These are phyloP conservation scores for Cephalotrichum gorgonifer DNA, from an alignment of 2,329 filamentous ascomycete genomes.

Conservation along the genomic window DNA sequence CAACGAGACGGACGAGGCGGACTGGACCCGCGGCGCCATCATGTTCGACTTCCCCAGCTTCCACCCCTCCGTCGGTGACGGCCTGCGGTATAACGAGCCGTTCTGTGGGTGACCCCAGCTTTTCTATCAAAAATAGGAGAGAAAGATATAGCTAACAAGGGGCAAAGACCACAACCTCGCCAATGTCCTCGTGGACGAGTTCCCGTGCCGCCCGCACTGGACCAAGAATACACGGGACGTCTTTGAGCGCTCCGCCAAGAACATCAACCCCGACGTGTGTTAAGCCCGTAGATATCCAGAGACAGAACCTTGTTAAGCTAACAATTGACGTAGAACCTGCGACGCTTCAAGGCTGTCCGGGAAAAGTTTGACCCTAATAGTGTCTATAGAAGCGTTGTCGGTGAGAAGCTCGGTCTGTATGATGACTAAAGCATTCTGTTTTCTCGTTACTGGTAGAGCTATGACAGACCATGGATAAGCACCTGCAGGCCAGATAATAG, in stretches of 20 bases:
- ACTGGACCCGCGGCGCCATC: conserved; percentile 38
- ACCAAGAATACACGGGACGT: conserved; percentile 42
- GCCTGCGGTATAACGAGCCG: conserved; percentile 35
- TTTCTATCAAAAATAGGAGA: neutral
- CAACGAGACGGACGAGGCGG: conserved; percentile 33
- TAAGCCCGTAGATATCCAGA: neutral
- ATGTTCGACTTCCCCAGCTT: conserved; percentile 45
- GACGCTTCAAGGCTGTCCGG: conserved; percentile 35
- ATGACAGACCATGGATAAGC: too few relatives aligned
- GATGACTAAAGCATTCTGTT: neutral
- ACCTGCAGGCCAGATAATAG: too few relatives aligned
- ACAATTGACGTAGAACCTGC: conserved; percentile 21
- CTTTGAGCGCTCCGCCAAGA: conserved; percentile 31
- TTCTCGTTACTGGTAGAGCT: too few relatives aligned
- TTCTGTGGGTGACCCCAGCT: conserved; percentile 28
- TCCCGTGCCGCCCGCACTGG: conserved; percentile 41
- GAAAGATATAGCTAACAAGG: conserved; percentile 1
- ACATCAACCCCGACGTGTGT: conserved; percentile 32
- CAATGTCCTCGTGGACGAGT: conserved; percentile 34
- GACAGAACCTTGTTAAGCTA: neutral
- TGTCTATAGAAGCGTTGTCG: conserved; percentile 34
- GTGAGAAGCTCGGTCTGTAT: conserved; percentile 37
- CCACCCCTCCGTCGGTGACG: conserved; percentile 31
- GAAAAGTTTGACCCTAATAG: conserved; percentile 37
- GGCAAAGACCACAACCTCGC: conserved; percentile 30